Percentiles rank a stretch among this genome's conserved stretches.
Conservation (phyloP, 208 protist genomes). For the Angomonas deanei region DNA sequence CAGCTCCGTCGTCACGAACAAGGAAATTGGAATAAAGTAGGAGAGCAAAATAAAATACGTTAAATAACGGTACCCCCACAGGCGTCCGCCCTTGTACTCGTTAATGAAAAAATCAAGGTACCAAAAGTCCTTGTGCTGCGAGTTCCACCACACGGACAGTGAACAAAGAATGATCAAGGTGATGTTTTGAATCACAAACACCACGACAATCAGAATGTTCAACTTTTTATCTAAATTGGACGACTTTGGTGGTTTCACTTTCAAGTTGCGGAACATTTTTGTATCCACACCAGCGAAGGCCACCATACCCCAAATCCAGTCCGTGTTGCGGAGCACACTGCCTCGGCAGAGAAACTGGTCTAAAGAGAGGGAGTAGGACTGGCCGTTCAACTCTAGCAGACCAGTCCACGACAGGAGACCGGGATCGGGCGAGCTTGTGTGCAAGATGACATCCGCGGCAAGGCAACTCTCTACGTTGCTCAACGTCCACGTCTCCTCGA, state of each 20-base stretch:
- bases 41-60: slow-evolving; percentile 90
- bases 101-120: slow-evolving; percentile 65
- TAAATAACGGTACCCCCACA: slow-evolving; percentile 76
- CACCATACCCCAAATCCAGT: slow-evolving; percentile 91
- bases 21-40: slow-evolving; percentile 89
- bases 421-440: slow-evolving; percentile 62
- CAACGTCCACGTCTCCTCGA: slow-evolving; percentile 60
- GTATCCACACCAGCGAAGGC: slow-evolving; percentile 90
- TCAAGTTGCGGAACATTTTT: slow-evolving; percentile 90
- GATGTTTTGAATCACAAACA: slow-evolving; percentile 71
- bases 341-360: slow-evolving; percentile 90
- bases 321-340: slow-evolving; percentile 87
- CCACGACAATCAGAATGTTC: slow-evolving; percentile 73
- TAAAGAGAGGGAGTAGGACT: slow-evolving; percentile 51
- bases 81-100: slow-evolving; percentile 16
- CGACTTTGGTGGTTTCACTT: slow-evolving; percentile 78
- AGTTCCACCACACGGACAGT: slow-evolving; percentile 61
- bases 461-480: slow-evolving; percentile 26
- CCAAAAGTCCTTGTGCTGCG: slow-evolving; percentile 38
- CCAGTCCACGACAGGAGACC: slow-evolving; percentile 76
- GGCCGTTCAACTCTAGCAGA: slow-evolving; percentile 41
- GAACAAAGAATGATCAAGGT: slow-evolving; percentile 64
- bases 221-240: slow-evolving; percentile 85
- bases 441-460: slow-evolving; percentile 21
- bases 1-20: slow-evolving; percentile 90